These are phyloP conservation scores for Bipolaris cookei DNA, from an alignment of 2,329 filamentous ascomycete genomes.

Conservation along the genomic window DNA sequence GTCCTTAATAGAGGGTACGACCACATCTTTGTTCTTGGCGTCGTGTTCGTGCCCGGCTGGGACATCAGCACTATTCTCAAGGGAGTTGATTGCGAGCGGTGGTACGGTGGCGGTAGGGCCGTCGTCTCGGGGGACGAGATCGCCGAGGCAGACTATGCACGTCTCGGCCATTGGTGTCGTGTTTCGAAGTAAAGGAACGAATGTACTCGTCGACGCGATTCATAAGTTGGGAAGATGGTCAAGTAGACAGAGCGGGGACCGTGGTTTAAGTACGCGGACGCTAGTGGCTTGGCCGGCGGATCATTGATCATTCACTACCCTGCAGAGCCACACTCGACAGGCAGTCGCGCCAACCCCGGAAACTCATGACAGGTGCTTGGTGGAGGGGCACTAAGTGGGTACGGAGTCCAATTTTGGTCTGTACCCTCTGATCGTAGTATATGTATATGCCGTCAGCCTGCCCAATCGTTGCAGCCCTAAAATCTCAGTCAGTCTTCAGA, in stretches of 20 bases:
- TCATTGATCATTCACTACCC: slow-evolving; percentile 24
- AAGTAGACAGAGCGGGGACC: slow-evolving; percentile 40
- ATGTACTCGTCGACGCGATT: slow-evolving; percentile 36
- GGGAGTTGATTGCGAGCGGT: slow-evolving; percentile 35
- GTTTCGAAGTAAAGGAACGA: slow-evolving; percentile 27
- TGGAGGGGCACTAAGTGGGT: slow-evolving; percentile 14
- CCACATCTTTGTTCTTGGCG: slow-evolving; percentile 22
- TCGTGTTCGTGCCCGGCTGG: slow-evolving; percentile 24
- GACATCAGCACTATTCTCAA: slow-evolving; percentile 37
- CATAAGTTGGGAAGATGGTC: slow-evolving; percentile 44
- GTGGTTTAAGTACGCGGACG: slow-evolving; percentile 28
- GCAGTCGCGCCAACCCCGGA: slow-evolving; percentile 29
- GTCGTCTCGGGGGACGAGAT: slow-evolving; percentile 66
- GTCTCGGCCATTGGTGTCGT: slow-evolving; percentile 64
- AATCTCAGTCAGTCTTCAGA: slow-evolving; percentile 24
- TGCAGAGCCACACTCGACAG: slow-evolving; percentile 32
- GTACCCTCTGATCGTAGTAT: slow-evolving; percentile 11
- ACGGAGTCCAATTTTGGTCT: slow-evolving; percentile 1
- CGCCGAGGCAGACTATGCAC: slow-evolving; percentile 75
- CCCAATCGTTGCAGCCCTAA: slow-evolving; percentile 10
- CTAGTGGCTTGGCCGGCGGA: slow-evolving; percentile 26
- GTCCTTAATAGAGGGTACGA: slow-evolving; percentile 48
- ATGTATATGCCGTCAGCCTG: slow-evolving; percentile 8
- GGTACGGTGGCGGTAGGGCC: slow-evolving; percentile 39
- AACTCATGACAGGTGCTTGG: slow-evolving; percentile 20